These are phyloP conservation scores for Phyllosticta ampelicida DNA, from an alignment of 2,329 filamentous ascomycete genomes.

Conservation along the genomic window DNA sequence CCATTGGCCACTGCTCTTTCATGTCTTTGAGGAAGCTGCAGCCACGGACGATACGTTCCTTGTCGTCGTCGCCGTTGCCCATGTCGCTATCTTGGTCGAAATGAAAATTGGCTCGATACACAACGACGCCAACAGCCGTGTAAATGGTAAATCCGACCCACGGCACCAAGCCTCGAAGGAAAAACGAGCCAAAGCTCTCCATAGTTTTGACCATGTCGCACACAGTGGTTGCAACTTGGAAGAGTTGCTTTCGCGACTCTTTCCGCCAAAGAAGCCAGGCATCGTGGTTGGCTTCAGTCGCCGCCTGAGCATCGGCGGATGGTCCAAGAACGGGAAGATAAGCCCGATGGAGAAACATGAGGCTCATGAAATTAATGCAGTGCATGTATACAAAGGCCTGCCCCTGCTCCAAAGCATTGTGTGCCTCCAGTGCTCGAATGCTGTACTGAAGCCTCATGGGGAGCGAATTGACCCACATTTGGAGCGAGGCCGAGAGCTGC, in stretches of 20 bases:
- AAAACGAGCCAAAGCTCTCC: slow-evolving; percentile 30
- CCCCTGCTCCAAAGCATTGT: slow-evolving; percentile 32
- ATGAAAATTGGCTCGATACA: slow-evolving; percentile 30
- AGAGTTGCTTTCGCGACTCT: slow-evolving; percentile 25
- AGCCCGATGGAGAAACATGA: slow-evolving; percentile 32
- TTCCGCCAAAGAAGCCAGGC: slow-evolving; percentile 28
- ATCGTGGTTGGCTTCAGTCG: slow-evolving; percentile 13
- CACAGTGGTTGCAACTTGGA: slow-evolving; percentile 27
- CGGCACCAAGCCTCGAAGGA: slow-evolving; percentile 29
- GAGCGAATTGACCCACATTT: slow-evolving; percentile 26
- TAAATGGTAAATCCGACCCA: slow-evolving; percentile 35
- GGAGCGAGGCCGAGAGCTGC: slow-evolving; percentile 24
- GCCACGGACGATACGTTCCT: slow-evolving; percentile 25
- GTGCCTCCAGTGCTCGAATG: slow-evolving; percentile 28
- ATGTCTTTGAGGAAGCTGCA: slow-evolving; percentile 30
- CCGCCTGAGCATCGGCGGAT: slow-evolving; percentile 14
- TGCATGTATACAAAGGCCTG: slow-evolving; percentile 34
- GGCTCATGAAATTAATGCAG: slow-evolving; percentile 32
- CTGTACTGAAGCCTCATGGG: slow-evolving; percentile 28
- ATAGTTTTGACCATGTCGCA: slow-evolving; percentile 33
- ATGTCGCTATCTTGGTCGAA: slow-evolving; percentile 24
- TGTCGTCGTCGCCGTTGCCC: slow-evolving; percentile 21
- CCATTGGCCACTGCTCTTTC: slow-evolving; percentile 33
- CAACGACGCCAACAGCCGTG: slow-evolving; percentile 30
- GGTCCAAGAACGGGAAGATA: slow-evolving; percentile 30